Percentiles rank a stretch among this genome's conserved stretches.
These are phyloP conservation scores for Coemansia umbellata DNA, from an alignment of 192 early-diverging fungal species.

Conservation along the genomic window DNA sequence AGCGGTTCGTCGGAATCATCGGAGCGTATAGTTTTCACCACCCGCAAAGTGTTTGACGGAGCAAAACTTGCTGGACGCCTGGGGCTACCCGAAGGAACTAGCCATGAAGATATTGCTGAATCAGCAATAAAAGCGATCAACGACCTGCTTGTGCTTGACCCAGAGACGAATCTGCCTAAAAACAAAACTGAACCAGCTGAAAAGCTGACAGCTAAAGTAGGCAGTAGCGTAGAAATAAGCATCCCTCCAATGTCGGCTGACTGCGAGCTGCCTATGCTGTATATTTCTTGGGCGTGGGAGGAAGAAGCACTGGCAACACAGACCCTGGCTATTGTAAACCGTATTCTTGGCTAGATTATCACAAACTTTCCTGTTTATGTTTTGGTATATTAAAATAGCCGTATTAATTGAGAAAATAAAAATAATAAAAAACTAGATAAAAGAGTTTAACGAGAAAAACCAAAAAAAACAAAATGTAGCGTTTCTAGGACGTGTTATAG, in stretches of 20 bases:
- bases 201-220: conserved; percentile 1
- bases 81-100: conserved; percentile 1
- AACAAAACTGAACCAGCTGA: not conserved
- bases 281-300: conserved; percentile 61
- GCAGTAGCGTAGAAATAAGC: conserved; percentile 10
- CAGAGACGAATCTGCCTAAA: conserved; percentile 2
- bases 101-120: not conserved
- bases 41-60: conserved; percentile 31
- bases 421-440: not conserved
- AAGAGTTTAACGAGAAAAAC: not conserved
- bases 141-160: conserved; percentile 22
- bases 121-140: conserved; percentile 17
- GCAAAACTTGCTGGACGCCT: conserved; percentile 14
- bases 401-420: too few species aligned
- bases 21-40: conserved; percentile 22
- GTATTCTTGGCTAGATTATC: conserved; percentile 8
- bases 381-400: too few species aligned
- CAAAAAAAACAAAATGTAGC: not conserved
- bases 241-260: not conserved
- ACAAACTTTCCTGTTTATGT: too few species aligned
- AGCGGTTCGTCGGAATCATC: conserved; percentile 1
- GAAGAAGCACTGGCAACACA: conserved; percentile 65
- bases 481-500: conserved; percentile 6
- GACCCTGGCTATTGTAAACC: conserved; percentile 56
- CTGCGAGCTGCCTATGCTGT: conserved; percentile 27